These are phyloP conservation scores for Lichtheimia corymbifera DNA, from an alignment of 371 early-diverging fungal genomes.

Conservation along the genomic window DNA sequence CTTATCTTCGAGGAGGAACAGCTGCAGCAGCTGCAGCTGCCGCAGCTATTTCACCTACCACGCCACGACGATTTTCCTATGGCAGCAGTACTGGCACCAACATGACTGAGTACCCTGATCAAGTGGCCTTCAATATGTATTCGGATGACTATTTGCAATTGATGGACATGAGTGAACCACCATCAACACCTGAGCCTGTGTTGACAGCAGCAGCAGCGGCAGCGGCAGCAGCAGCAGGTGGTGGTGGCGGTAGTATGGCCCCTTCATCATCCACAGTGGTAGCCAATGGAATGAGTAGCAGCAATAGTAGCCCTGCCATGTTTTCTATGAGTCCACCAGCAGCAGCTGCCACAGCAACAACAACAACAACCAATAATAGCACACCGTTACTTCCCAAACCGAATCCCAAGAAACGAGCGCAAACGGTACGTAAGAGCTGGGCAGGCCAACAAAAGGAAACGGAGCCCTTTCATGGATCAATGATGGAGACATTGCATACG, in stretches of 20 bases:
- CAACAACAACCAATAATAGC: too few species aligned
- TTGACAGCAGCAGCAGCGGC: neutral
- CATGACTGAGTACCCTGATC: constrained; percentile 7
- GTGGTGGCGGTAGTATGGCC: neutral
- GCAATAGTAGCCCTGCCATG: neutral
- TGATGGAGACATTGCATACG: constrained; percentile 1
- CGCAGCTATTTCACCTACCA: neutral
- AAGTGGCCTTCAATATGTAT: constrained; percentile 3
- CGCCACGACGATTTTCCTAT: neutral
- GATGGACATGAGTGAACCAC: constrained; percentile 10
- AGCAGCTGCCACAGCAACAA: too few species aligned
- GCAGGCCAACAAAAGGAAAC: constrained; percentile 2
- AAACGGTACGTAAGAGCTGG: neutral
- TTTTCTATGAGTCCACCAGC: too few species aligned
- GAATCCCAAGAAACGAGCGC: too few species aligned
- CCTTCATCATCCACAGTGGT: neutral
- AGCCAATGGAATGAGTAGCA: neutral
- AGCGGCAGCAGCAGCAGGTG: neutral
- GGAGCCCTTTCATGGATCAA: neutral
- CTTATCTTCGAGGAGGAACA: neutral
- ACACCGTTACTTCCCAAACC: too few species aligned
- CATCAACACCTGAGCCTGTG: constrained; percentile 9
- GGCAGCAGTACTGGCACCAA: constrained; percentile 2
- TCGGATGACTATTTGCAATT: constrained; percentile 9
- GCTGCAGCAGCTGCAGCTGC: constrained; percentile 6